phyloP scores from a whole-genome alignment of 1,139 yeast species.

The Yamadazyma atlantica region DNA sequence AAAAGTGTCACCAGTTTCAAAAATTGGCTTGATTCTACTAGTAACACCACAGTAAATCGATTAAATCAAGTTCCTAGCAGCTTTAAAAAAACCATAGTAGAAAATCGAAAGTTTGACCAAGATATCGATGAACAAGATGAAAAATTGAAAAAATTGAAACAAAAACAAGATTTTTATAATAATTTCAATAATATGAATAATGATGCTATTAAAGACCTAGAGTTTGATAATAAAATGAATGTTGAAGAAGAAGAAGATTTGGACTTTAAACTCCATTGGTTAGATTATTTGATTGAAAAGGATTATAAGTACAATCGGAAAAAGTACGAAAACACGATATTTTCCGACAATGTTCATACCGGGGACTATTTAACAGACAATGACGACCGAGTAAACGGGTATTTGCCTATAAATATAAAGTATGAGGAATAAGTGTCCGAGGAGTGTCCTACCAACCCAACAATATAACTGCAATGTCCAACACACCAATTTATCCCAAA shows the following conservation, averaged over 20 bases:
- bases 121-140: slow-evolving; percentile 31
- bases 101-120: slow-evolving; percentile 35
- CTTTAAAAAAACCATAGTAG: slow-evolving; percentile 35
- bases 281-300: slow-evolving; percentile 43
- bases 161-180: slow-evolving; percentile 42
- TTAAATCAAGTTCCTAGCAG: slow-evolving; percentile 34
- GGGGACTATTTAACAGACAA: slow-evolving; percentile 16
- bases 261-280: slow-evolving; percentile 36
- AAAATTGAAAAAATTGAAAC: slow-evolving; percentile 23
- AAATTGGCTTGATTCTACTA: slow-evolving; percentile 37
- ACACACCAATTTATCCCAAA: no score
- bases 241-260: slow-evolving; percentile 34
- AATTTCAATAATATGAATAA: slow-evolving; percentile 29
- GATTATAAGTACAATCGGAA: slow-evolving; percentile 45
- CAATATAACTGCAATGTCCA: no score
- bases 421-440: slow-evolving; percentile 2
- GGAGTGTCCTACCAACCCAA: no score
- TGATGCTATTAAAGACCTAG: slow-evolving; percentile 17
- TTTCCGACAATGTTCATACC: slow-evolving; percentile 11
- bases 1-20: slow-evolving; percentile 38
- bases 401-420: slow-evolving; percentile 13
- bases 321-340: slow-evolving; percentile 35
- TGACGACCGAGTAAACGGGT: slow-evolving; percentile 10
- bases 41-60: slow-evolving; percentile 23
- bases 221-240: slow-evolving; percentile 3